phyloP scores from a whole-genome alignment of 345 rosid species.

The Camelina hispida region DNA sequence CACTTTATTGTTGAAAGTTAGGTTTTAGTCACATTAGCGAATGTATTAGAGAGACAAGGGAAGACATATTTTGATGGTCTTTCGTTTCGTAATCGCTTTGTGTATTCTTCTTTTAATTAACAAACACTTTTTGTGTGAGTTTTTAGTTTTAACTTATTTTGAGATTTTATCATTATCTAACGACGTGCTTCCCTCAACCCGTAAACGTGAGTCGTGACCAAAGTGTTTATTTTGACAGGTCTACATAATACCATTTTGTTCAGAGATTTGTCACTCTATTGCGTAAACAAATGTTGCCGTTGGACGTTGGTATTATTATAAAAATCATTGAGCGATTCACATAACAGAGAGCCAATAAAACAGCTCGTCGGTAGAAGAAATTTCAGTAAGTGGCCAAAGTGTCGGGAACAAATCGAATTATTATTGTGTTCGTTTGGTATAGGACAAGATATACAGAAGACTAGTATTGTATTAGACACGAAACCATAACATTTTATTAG shows the following conservation, averaged over 20 bases:
- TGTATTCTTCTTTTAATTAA: constrained; percentile 12
- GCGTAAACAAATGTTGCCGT: too few species aligned
- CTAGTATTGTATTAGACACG: background rate
- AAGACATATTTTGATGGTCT: constrained; percentile 30
- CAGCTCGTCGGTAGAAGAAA: background rate
- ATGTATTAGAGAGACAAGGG: constrained; percentile 21
- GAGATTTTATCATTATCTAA: background rate
- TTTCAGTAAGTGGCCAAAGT: constrained; percentile 41
- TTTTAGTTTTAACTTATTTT: too few species aligned
- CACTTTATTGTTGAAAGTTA: constrained; percentile 19
- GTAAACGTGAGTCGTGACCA: constrained; percentile 9
- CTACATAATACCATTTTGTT: background rate
- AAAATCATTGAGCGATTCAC: constrained; percentile 22
- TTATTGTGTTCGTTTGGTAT: constrained; percentile 25
- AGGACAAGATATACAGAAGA: background rate
- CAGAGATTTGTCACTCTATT: background rate
- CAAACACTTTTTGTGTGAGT: background rate
- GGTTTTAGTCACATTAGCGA: constrained; percentile 19
- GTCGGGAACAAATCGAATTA: background rate
- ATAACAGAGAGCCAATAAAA: constrained; percentile 17
- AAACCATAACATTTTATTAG: background rate
- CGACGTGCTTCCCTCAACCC: constrained; percentile 26
- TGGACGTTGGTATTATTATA: background rate
- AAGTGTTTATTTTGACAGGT: background rate
- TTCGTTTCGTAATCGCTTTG: constrained; percentile 15